Conservation (phyloP, 2,329 filamentous ascomycete species). For the Xylaria sp. region DNA sequence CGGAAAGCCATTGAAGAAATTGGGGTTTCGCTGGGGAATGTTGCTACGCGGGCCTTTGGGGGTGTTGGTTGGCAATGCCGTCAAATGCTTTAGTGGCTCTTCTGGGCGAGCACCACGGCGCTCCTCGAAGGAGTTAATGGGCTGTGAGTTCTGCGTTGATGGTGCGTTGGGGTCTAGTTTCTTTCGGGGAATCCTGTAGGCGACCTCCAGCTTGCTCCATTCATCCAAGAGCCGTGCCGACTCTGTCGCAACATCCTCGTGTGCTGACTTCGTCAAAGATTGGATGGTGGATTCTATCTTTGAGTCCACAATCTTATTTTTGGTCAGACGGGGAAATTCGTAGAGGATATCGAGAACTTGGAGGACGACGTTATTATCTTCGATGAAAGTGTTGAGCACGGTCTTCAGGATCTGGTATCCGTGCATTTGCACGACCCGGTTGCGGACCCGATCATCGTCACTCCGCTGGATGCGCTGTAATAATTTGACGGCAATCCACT, state of each 20-base stretch:
- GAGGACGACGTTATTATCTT: slow-evolving; percentile 89
- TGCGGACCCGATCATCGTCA: slow-evolving; percentile 86
- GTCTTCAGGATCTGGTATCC: slow-evolving; percentile 95
- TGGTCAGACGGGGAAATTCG: slow-evolving; percentile 87
- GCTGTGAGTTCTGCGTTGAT: slow-evolving; percentile 51
- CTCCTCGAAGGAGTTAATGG: slow-evolving; percentile 69
- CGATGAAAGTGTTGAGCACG: slow-evolving; percentile 83
- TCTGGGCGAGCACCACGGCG: slow-evolving; percentile 70
- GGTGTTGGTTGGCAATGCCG: slow-evolving; percentile 61
- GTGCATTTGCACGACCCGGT: slow-evolving; percentile 94
- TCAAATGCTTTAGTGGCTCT: slow-evolving; percentile 54
- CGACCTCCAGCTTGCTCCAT: slow-evolving; percentile 91
- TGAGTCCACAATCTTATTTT: slow-evolving; percentile 96
- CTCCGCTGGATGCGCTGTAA: slow-evolving; percentile 88
- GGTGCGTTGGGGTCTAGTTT: slow-evolving; percentile 78
- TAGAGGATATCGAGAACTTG: slow-evolving; percentile 92
- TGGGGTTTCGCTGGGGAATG: slow-evolving; percentile 63
- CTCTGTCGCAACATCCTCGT: slow-evolving; percentile 79
- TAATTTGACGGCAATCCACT: slow-evolving; percentile 98
- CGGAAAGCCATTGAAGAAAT: slow-evolving; percentile 63
- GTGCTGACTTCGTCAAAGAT: slow-evolving; percentile 72
- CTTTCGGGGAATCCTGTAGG: slow-evolving; percentile 91
- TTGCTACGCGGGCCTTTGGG: slow-evolving; percentile 71
- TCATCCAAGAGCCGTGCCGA: slow-evolving; percentile 78
- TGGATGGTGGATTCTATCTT: slow-evolving; percentile 89